Conservation (phyloP, 805 yeast genomes). For the Wickerhamomyces ciferrii region DNA sequence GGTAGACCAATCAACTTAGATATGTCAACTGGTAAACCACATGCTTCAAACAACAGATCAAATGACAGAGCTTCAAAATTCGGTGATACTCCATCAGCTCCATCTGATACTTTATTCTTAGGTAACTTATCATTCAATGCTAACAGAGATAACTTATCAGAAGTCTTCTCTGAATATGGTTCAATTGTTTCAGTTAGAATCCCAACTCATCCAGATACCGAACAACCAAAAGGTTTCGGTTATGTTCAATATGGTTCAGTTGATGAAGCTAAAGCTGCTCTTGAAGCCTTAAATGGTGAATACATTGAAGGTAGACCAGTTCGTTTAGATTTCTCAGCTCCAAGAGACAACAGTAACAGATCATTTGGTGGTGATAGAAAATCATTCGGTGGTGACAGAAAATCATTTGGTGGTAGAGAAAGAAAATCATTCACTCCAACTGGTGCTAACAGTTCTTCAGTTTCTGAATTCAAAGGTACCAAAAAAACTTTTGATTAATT, state of each 20-base stretch:
- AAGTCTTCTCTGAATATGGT: slow-evolving; percentile 73
- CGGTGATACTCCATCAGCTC: slow-evolving; percentile 88
- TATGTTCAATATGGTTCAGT: slow-evolving; percentile 86
- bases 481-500: slow-evolving; percentile 75
- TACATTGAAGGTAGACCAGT: slow-evolving; percentile 88
- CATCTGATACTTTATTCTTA: slow-evolving; percentile 92
- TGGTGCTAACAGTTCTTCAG: slow-evolving; percentile 65
- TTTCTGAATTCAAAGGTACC: slow-evolving; percentile 75
- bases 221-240: slow-evolving; percentile 98
- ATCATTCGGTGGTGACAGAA: slow-evolving; percentile 36
- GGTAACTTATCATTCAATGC: slow-evolving; percentile 95
- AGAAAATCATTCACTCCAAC: slow-evolving; percentile 37
- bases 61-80: slow-evolving; percentile 79
- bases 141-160: slow-evolving; percentile 72
- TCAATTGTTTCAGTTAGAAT: slow-evolving; percentile 83
- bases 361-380: slow-evolving; percentile 28
- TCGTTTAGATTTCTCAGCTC: slow-evolving; percentile 92
- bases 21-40: slow-evolving; percentile 82
- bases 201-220: slow-evolving; percentile 98
- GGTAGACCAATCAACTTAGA: slow-evolving; percentile 96
- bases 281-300: slow-evolving; percentile 84
- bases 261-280: slow-evolving; percentile 88
- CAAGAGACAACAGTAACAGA: slow-evolving; percentile 54
- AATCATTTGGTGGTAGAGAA: slow-evolving; percentile 35
- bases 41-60: slow-evolving; percentile 43